Evolutionary conservation across 495 filamentous ascomycete genomes (phyloP).

Genomic region (Hypoxylon trugodes): DNA sequence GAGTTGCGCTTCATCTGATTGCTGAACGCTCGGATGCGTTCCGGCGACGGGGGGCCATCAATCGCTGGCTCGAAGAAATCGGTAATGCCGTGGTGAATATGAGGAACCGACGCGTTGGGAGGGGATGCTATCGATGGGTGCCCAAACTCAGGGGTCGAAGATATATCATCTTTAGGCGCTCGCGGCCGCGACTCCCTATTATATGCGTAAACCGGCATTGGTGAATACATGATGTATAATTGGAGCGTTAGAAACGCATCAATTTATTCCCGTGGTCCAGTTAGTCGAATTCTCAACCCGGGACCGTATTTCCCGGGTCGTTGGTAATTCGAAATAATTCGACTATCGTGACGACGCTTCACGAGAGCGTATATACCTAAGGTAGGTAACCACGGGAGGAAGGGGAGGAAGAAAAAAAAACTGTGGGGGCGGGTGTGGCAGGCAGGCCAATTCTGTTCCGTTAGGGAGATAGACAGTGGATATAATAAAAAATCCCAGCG

Average conservation of each 20-base stretch:
- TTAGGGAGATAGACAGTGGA: constrained; percentile 42
- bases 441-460: constrained; percentile 30
- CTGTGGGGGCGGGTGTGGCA: constrained; percentile 39
- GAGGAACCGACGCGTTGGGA: constrained; percentile 21
- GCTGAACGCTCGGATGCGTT: constrained; percentile 60
- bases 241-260: constrained; percentile 1
- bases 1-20: constrained; percentile 60
- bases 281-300: constrained; percentile 29
- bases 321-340: constrained; percentile 20
- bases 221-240: constrained; percentile 38
- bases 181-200: constrained; percentile 33
- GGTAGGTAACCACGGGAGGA: no score
- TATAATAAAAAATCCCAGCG: constrained; percentile 43
- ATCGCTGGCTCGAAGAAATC: constrained; percentile 57
- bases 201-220: constrained; percentile 26
- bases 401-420: constrained; percentile 17
- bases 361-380: constrained; percentile 28
- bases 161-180: constrained; percentile 11
- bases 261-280: constrained; percentile 19
- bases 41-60: constrained; percentile 63
- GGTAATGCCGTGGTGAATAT: constrained; percentile 42
- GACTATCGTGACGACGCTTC: constrained; percentile 35
- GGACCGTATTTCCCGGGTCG: constrained; percentile 24
- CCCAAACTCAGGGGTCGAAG: constrained; percentile 17
- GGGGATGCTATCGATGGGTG: constrained; percentile 21